phyloP scores from a whole-genome alignment of 768 basidiomycete genomes.

The Lenzites betulinus region DNA sequence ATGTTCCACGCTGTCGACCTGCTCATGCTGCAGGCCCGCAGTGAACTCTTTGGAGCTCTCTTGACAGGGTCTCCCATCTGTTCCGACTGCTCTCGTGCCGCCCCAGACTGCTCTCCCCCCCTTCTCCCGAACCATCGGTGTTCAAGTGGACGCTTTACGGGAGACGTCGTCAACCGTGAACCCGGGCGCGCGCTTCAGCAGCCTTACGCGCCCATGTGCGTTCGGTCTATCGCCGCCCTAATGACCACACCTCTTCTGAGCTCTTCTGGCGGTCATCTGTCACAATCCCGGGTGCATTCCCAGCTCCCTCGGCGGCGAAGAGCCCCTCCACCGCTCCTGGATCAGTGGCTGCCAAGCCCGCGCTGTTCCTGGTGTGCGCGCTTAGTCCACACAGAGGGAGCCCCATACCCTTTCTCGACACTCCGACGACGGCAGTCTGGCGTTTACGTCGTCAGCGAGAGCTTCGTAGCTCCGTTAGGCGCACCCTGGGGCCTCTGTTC shows the following conservation, averaged over 20 bases:
- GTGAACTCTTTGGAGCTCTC: background rate
- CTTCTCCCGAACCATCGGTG: conserved; percentile 8
- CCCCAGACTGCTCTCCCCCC: background rate
- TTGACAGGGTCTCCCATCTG: background rate
- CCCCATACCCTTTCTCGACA: background rate
- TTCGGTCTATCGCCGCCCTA: background rate
- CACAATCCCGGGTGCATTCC: background rate
- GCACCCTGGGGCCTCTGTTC: background rate
- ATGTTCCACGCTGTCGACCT: background rate
- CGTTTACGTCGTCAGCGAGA: background rate
- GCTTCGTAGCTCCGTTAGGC: background rate
- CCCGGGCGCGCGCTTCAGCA: background rate
- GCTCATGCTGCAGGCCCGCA: background rate
- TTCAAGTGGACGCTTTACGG: background rate
- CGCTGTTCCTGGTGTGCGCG: background rate
- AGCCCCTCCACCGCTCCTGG: background rate
- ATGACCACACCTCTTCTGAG: too few relatives aligned
- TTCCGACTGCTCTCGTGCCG: background rate
- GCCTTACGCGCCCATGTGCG: background rate
- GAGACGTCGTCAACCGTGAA: background rate
- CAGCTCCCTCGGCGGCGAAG: background rate
- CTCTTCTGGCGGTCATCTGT: background rate
- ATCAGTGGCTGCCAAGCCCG: background rate
- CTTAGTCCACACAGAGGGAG: background rate
- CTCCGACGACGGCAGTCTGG: background rate